These are phyloP conservation scores for Saccharum officinarum DNA, from an alignment of 176 grass and related monocot species.

Conservation along the genomic window DNA sequence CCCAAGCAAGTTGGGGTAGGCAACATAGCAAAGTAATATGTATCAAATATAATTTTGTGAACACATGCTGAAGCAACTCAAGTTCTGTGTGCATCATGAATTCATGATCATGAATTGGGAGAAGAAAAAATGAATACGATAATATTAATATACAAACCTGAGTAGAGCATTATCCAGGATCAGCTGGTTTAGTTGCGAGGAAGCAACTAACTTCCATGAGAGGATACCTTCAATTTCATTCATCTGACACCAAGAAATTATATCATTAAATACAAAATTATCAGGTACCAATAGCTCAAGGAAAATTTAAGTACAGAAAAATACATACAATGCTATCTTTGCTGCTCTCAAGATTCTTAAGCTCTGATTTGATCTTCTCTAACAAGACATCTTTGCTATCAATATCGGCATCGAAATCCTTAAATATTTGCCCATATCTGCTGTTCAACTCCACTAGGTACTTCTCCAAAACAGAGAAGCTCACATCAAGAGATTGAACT, in stretches of 20 bases:
- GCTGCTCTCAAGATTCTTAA: conserved; percentile 67
- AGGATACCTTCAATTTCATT: conserved; percentile 65
- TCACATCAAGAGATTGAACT: conserved; percentile 94
- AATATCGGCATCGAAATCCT: conserved; percentile 94
- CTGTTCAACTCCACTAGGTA: conserved; percentile 95
- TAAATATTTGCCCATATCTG: conserved; percentile 94
- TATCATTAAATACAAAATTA: conserved; percentile 5
- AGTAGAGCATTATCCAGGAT: conserved; percentile 55
- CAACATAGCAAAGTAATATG: no score
- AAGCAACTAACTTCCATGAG: conserved; percentile 71
- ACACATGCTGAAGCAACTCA: not conserved
- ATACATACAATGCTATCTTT: conserved; percentile 59
- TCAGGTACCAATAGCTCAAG: conserved; percentile 20
- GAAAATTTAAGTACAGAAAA: conserved; percentile 24
- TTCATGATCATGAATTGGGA: no score
- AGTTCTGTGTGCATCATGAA: not conserved
- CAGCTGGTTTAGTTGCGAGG: conserved; percentile 71
- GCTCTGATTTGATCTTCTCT: conserved; percentile 69
- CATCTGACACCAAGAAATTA: conserved; percentile 52
- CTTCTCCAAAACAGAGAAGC: conserved; percentile 88
- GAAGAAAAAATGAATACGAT: not conserved
- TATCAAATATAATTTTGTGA: not conserved
- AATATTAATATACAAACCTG: conserved; percentile 52
- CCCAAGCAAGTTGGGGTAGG: no score
- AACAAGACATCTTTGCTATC: conserved; percentile 60